Base-by-base conservation (phyloP, 1,284 basidiomycete species). In the Termitomyces sp. region DNA sequence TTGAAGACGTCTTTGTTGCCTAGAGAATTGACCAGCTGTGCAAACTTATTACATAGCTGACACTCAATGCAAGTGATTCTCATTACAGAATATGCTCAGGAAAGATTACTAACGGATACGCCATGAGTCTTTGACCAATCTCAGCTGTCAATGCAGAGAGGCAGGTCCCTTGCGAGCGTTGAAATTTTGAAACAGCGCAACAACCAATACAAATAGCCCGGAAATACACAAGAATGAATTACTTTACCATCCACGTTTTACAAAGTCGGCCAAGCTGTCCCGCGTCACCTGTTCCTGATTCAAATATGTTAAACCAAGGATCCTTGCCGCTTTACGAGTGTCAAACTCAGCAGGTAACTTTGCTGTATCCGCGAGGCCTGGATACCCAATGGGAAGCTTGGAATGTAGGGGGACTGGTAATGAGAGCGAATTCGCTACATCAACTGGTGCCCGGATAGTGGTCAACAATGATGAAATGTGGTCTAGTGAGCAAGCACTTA, bases 341-440 rank as follows among this genome's bases (percentile, higher is more conserved):
- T 47, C 45, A 34, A 47, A 47, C 15, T 47, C 45, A 24, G 5
- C 31, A 8, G 21, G 4, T n/a, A 7, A 15, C 21, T 47, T 47
- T 15, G 33, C 45, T 8, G 15, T 24, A 15, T 21, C 45, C 15
- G 33, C 33, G 36, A 47, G 17, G 45, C 33, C 45, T 10, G 45
- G 45, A 34, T 47, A 47, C 33, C 45, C 45, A 10, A 47, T 13
- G 2, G 45, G 21, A 34, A 47, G 45, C 33, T 34, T 46, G 13
- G 19, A 12, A 36, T 38, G n/a, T 19, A 15, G 24, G 7, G 24
- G 28, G n/a, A 6, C n/a, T n/a, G 46, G 33, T n/a, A 33, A 36
- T 34, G 33, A 47, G 9, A 47, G 33, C 21, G 48, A 38, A 38
- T 55, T 55, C 2, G 53, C 53, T 5, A 33, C 47, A 12, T 55